A percentile compares a stretch with the other conserved stretches of the same genome.
Conservation (phyloP, 2,329 filamentous ascomycete species). For the Neonectria magnoliae region DNA sequence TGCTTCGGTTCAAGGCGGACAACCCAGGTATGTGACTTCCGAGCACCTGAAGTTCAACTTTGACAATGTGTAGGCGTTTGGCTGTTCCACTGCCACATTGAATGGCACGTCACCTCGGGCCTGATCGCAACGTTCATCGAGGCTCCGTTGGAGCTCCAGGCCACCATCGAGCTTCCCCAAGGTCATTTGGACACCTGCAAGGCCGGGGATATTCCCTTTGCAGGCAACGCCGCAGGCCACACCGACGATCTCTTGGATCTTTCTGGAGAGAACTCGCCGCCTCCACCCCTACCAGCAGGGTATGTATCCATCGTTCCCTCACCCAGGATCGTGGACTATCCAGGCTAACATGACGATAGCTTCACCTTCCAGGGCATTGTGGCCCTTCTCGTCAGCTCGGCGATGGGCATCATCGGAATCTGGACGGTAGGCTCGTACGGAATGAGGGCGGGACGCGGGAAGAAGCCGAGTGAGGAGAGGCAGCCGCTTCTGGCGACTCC, state of each 20-base stretch:
- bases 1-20: slow-evolving; percentile 73
- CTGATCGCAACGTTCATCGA: slow-evolving; percentile 73
- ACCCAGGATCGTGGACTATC: neutral
- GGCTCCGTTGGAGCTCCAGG: slow-evolving; percentile 70
- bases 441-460: slow-evolving; percentile 28
- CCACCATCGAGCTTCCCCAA: slow-evolving; percentile 66
- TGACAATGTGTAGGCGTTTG: slow-evolving; percentile 60
- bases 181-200: slow-evolving; percentile 68
- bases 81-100: slow-evolving; percentile 84
- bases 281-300: slow-evolving; percentile 69
- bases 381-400: slow-evolving; percentile 76
- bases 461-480: slow-evolving; percentile 33
- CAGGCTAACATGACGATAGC: slow-evolving; percentile 40
- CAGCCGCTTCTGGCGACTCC: slow-evolving; percentile 35
- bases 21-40: slow-evolving; percentile 64
- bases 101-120: slow-evolving; percentile 79
- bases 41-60: slow-evolving; percentile 5
- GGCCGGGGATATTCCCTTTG: slow-evolving; percentile 58
- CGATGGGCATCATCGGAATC: slow-evolving; percentile 76
- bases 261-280: slow-evolving; percentile 65
- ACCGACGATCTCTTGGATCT: slow-evolving; percentile 71
- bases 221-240: slow-evolving; percentile 81
- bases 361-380: slow-evolving; percentile 78
- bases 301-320: slow-evolving; percentile 45
- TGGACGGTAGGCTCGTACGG: slow-evolving; percentile 75